Evolutionary conservation across 306 rosid genomes (phyloP).

Genomic region (Adenanthera pavonina): DNA sequence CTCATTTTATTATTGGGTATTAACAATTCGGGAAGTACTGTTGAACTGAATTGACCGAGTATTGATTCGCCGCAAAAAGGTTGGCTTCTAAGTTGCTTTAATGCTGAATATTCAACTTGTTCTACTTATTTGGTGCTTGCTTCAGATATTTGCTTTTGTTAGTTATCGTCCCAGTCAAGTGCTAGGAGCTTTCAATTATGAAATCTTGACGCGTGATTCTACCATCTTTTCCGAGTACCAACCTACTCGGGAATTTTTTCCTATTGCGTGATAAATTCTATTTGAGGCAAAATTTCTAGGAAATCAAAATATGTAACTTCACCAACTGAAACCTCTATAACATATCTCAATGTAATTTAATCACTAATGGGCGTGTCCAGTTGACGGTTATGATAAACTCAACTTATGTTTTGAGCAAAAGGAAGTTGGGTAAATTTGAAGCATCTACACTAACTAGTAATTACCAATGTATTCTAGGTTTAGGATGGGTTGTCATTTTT

Average conservation of each 20-base stretch:
- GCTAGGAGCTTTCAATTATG: conserved; percentile 29
- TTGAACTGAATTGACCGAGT: conserved; percentile 56
- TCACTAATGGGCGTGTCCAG: conserved; percentile 33
- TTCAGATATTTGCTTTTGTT: neutral
- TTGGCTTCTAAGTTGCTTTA: conserved; percentile 42
- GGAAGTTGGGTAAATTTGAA: conserved; percentile 32
- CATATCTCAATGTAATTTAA: conserved; percentile 23
- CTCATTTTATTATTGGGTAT: conserved; percentile 46
- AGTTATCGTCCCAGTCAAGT: conserved; percentile 21
- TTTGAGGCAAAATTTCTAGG: conserved; percentile 29
- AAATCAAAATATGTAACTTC: conserved; percentile 21
- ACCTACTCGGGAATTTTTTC: conserved; percentile 12
- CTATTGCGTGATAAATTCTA: conserved; percentile 5
- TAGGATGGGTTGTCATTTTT: conserved; percentile 87
- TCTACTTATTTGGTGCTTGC: conserved; percentile 36
- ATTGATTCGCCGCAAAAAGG: conserved; percentile 50
- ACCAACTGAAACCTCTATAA: conserved; percentile 21
- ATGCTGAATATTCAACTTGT: conserved; percentile 47
- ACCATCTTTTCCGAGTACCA: neutral
- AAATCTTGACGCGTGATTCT: conserved; percentile 23
- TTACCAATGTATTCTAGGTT: conserved; percentile 38
- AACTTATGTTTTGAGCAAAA: conserved; percentile 38
- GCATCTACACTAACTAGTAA: conserved; percentile 36
- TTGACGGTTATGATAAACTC: conserved; percentile 41
- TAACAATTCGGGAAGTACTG: conserved; percentile 47